phyloP scores from a whole-genome alignment of 2,329 filamentous ascomycete species.

The Penicillium sp. region DNA sequence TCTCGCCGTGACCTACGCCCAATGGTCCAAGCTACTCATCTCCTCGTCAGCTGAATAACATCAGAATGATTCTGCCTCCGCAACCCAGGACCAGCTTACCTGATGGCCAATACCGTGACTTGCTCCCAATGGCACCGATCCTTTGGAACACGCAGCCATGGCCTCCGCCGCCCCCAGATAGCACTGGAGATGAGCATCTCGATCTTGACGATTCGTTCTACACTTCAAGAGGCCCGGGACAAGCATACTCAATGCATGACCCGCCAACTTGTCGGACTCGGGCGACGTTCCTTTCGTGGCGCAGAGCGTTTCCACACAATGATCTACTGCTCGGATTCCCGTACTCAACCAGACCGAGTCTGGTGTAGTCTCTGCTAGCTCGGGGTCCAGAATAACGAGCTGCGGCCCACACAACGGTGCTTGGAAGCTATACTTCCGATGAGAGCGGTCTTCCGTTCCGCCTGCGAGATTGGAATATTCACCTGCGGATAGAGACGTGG shows the following conservation, averaged over 20 bases:
- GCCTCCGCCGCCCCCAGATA: conserved; percentile 49
- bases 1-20: conserved; percentile 56
- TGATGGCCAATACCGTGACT: conserved; percentile 51
- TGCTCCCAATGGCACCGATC: conserved; percentile 42
- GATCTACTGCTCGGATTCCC: conserved; percentile 52
- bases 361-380: conserved; percentile 48
- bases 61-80: too few species aligned
- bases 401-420: conserved; percentile 39
- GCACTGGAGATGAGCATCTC: conserved; percentile 43
- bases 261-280: conserved; percentile 34
- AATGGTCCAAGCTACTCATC: conserved; percentile 43
- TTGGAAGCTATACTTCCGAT: conserved; percentile 34
- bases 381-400: conserved; percentile 53
- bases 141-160: conserved; percentile 43
- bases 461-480: conserved; percentile 40
- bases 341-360: conserved; percentile 52
- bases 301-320: conserved; percentile 53
- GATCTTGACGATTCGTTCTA: conserved; percentile 32
- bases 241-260: conserved; percentile 37
- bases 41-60: background rate
- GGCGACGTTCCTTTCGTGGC: conserved; percentile 31
- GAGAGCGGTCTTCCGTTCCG: conserved; percentile 32
- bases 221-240: conserved; percentile 41
- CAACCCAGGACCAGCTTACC: conserved; percentile 20
- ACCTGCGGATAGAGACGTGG: conserved; percentile 39